Evolutionary conservation across 1,139 yeast genomes (phyloP).

Genomic region (Taiozyma sp.): DNA sequence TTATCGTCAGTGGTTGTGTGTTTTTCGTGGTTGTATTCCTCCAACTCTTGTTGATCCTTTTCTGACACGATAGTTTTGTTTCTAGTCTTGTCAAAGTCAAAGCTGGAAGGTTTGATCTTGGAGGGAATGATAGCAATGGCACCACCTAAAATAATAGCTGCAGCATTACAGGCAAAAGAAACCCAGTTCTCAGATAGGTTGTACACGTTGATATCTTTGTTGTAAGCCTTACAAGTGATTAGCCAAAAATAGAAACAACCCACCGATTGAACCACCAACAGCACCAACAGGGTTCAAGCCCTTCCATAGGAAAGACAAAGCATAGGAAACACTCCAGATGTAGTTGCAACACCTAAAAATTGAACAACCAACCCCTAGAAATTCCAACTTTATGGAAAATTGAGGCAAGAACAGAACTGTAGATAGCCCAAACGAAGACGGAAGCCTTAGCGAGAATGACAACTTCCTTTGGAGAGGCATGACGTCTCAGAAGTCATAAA

Average conservation of each 20-base stretch:
- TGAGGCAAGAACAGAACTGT: conserved; percentile 36
- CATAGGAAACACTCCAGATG: conserved; percentile 40
- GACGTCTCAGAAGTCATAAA: conserved; percentile 40
- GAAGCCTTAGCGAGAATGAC: conserved; percentile 36
- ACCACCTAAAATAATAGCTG: conserved; percentile 30
- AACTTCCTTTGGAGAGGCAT: conserved; percentile 38
- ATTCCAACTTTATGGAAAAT: conserved; percentile 37
- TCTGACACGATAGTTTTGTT: conserved; percentile 30
- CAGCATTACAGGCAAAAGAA: conserved; percentile 25
- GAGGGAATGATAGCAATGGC: conserved; percentile 28
- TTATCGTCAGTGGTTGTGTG: background rate
- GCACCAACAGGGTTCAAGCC: conserved; percentile 34
- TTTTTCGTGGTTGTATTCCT: background rate
- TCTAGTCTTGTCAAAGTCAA: conserved; percentile 32
- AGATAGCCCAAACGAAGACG: conserved; percentile 34
- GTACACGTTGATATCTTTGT: conserved; percentile 27
- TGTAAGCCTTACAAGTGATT: conserved; percentile 26
- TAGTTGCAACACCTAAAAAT: conserved; percentile 40
- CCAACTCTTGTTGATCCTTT: background rate
- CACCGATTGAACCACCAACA: conserved; percentile 38
- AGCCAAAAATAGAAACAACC: conserved; percentile 51
- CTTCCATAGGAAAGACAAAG: conserved; percentile 37
- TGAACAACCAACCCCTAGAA: conserved; percentile 36
- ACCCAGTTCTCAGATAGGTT: conserved; percentile 18
- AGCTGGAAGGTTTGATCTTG: conserved; percentile 33